Percentiles rank a stretch among this genome's conserved stretches.
Conservation (phyloP, 805 yeast genomes). For the Lipomyces sp. region DNA sequence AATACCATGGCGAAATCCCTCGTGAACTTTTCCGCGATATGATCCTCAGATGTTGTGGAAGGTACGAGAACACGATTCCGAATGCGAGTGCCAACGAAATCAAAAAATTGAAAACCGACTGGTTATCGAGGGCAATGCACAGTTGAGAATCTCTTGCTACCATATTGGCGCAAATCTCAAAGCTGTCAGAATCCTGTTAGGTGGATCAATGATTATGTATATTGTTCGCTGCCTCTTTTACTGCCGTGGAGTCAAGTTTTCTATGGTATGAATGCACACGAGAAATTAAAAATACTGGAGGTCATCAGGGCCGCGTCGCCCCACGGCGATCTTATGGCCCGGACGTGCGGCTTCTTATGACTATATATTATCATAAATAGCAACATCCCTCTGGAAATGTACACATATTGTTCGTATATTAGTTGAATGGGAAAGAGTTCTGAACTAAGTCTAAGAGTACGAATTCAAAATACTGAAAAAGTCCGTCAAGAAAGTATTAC, state of each 20-base stretch:
- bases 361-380: too few species aligned
- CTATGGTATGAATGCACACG: neutral
- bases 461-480: too few species aligned
- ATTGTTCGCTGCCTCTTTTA: neutral
- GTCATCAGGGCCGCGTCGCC: too few species aligned
- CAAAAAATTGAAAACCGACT: conserved; percentile 55
- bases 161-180: neutral
- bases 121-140: conserved; percentile 47
- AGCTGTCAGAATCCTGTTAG: neutral
- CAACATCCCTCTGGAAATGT: too few species aligned
- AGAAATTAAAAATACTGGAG: neutral
- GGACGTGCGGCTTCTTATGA: too few species aligned
- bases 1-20: conserved; percentile 75
- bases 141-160: conserved; percentile 13
- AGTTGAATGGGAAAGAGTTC: too few species aligned
- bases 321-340: too few species aligned
- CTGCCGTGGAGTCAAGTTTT: neutral
- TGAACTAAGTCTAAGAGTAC: neutral
- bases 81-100: conserved; percentile 60
- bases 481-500: too few species aligned
- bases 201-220: neutral
- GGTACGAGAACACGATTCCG: conserved; percentile 71
- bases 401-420: too few species aligned
- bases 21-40: conserved; percentile 65
- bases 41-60: conserved; percentile 75